phyloP scores from a whole-genome alignment of 345 rosid species.

The Lepidium africanum region DNA sequence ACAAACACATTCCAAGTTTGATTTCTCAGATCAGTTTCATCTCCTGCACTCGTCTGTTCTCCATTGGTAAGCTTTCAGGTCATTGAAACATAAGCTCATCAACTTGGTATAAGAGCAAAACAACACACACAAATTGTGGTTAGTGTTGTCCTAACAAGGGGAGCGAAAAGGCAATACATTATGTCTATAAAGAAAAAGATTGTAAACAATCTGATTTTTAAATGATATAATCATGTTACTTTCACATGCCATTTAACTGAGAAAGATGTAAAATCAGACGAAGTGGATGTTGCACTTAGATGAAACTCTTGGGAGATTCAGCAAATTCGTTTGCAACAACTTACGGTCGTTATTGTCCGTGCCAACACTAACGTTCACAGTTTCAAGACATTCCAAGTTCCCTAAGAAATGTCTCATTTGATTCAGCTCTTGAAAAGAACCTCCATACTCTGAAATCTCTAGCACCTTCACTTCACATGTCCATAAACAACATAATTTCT shows the following conservation, averaged over 20 bases:
- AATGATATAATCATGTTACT: not conserved
- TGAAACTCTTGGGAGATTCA: not conserved
- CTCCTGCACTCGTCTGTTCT: no score
- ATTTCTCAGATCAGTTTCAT: not conserved
- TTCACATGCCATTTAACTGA: not conserved
- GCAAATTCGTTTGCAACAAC: not conserved
- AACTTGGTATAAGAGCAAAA: no score
- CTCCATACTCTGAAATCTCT: not conserved
- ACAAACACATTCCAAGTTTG: not conserved
- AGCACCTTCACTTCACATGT: not conserved
- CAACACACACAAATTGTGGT: no score
- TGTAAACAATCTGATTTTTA: no score
- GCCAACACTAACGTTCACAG: not conserved
- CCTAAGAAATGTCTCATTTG: not conserved
- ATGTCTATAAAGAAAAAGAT: no score
- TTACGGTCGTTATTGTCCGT: no score
- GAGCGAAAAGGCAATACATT: no score
- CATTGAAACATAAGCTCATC: no score
- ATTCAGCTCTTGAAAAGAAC: not conserved
- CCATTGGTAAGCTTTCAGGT: no score
- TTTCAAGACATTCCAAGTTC: not conserved
- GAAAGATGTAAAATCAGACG: not conserved
- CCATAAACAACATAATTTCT: not conserved
- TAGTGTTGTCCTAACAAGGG: no score
- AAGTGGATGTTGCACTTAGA: not conserved